Evolutionary conservation across 164 flowering plant genomes (phyloP), one percentile per base, ranked within the genome.

Genomic region (Buxus sempervirens): DNA sequence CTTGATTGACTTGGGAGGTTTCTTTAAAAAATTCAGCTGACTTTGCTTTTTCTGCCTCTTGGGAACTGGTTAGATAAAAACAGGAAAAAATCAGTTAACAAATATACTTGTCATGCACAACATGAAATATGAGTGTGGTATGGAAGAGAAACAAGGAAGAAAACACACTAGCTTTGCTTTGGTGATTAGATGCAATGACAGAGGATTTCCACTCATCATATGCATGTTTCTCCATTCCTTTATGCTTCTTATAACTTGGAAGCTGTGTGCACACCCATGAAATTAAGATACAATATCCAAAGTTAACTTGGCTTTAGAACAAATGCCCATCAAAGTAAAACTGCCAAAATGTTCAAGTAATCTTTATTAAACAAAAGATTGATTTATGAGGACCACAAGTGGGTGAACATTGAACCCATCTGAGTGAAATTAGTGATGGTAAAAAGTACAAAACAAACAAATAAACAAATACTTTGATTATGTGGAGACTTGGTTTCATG

Each of bases 121-220:
- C n/a, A 41, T 41, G n/a, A 21, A n/a, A 12, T 5, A 12, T 15
- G n/a, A 4, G 15, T 20, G 23, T 15, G 53, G 9, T n/a, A 22
- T 21, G 21, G 28, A 60, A 66, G 42, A 12, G 38, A 67, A 63
- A 19, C 16, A 16, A 58, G 32, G 23, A 41, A 41, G 36, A 24
- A 72, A 54, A 26, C 56, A 65, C 2, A 13, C 48, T 73, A 54
- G 70, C 48, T 54, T 82, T 85, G 73, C 20, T 79, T 48, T 75
- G 65, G 19, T 83, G 81, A 56, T 86, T 92, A 18, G 93, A 84
- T 60, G 79, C 76, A 21, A 88, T 13, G 13, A 90, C 96, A 45
- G 88, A 67, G 15, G 97, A 83, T 76, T 87, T 92, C 98, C 99
- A 95, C 12, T 86, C 82, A 24, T 90, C 82, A 48, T 89, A 92